These are phyloP conservation scores for Didymella keratinophila DNA, from an alignment of 2,329 filamentous ascomycete species.

Conservation along the genomic window DNA sequence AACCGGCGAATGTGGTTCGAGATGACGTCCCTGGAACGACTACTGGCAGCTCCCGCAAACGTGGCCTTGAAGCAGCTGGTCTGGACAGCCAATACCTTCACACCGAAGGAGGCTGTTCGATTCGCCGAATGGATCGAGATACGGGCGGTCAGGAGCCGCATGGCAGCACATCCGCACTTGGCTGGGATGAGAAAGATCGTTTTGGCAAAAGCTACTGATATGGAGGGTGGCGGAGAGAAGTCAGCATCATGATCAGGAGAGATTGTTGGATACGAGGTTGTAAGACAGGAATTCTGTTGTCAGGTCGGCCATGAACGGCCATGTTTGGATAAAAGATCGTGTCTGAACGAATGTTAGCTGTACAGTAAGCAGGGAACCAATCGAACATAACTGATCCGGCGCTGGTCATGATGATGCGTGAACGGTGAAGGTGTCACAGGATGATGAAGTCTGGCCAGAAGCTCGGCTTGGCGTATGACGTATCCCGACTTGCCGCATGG, in stretches of 20 bases:
- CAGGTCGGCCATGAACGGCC: background rate
- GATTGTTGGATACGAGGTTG: background rate
- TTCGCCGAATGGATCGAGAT: conserved; percentile 8
- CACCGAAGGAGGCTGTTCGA: background rate
- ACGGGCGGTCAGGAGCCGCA: background rate
- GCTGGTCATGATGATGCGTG: background rate
- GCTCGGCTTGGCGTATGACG: conserved; percentile 10
- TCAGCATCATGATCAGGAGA: background rate
- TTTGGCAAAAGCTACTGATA: background rate
- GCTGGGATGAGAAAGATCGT: conserved; percentile 5
- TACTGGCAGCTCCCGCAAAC: background rate
- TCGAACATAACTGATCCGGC: too few species aligned
- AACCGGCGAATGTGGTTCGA: background rate
- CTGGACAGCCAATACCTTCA: conserved; percentile 2
- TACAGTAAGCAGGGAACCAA: background rate
- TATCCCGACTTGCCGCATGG: conserved; percentile 17
- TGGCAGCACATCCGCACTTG: background rate
- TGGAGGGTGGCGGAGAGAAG: background rate
- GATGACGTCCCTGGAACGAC: background rate
- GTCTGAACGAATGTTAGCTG: background rate
- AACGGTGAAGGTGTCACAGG: background rate
- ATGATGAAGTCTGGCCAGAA: conserved; percentile 4
- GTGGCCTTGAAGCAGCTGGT: background rate
- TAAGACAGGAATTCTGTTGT: background rate
- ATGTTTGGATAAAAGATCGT: background rate